Conservation (phyloP, 371 early-diverging fungal genomes). For the Mortierella sp. region DNA sequence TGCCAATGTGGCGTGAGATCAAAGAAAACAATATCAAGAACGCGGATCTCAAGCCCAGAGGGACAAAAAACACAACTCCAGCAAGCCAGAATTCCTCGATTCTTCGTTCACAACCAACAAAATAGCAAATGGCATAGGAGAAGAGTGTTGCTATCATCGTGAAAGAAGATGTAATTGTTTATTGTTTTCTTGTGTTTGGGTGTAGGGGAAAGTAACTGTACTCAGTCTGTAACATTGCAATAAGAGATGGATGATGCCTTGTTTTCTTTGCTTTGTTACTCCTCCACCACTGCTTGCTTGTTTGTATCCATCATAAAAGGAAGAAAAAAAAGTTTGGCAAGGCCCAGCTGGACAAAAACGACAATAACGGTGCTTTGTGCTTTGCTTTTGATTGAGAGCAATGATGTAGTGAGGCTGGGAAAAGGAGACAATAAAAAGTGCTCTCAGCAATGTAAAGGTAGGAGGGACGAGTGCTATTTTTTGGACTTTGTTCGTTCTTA, state of each 20-base stretch:
- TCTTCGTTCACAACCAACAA: not conserved
- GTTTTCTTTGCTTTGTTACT: not conserved
- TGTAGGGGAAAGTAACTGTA: not conserved
- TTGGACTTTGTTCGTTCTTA: not conserved
- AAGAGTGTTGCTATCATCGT: not conserved
- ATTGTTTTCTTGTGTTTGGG: not conserved
- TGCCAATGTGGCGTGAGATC: not conserved
- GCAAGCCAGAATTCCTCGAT: not conserved
- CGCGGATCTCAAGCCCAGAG: not conserved
- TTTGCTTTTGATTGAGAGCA: not conserved
- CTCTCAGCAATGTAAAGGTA: not conserved
- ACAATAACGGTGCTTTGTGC: not conserved
- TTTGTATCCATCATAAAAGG: not conserved
- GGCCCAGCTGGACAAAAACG: slow-evolving; percentile 8
- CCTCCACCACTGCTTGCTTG: not conserved
- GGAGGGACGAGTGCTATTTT: not conserved
- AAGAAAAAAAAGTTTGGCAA: slow-evolving; percentile 6
- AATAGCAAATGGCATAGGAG: too few relatives aligned
- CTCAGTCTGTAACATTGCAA: not conserved
- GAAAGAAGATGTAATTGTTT: not conserved
- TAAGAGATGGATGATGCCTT: not conserved
- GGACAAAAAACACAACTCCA: not conserved
- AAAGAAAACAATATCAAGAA: not conserved
- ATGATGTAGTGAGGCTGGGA: not conserved
- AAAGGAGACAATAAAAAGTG: not conserved